Base-by-base conservation (phyloP, 306 rosid genomes). In the Calophaca sinica region DNA sequence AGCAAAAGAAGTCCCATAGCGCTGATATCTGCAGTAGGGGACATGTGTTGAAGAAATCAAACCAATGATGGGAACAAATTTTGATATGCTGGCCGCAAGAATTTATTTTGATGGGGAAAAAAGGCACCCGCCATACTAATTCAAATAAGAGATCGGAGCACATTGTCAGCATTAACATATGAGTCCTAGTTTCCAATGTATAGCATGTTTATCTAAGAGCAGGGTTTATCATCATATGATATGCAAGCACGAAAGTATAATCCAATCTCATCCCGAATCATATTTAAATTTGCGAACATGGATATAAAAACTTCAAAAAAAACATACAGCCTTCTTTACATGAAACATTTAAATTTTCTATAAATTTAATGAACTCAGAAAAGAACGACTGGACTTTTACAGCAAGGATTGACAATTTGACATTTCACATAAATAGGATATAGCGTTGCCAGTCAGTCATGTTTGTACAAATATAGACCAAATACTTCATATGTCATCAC, bases 1-100 rank as follows among this genome's bases (percentile, higher is more conserved):
- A 94, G 86, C 94, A 91, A 89, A 94, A 94, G 84, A 88, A 87
- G 86, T 94, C 98, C 98, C 98, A 94, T 75, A 94, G 79, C 5
- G 93, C 91, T 20, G 96, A 86, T 79, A 87, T 84, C 98, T 94
- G 88, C 72, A 62, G 62, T 74, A 61, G 79, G 29, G 78, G 69
- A 52, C 50, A 77, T 39, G 42, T 57, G 13, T 58, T 54, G 55
- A 78, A 45, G 32, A 66, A 69, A 77, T 79, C 66, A 49, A 63
- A 57, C 13, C 62, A 64, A 55, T 50, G 36, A 72, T 32, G 60
- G 46, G 58, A 68, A 70, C 32, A 42, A 81, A 55, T 48, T 65
- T 62, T 15, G 20, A 54, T 52, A 52, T 11, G 36, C 11, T 26
- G 59, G 67, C 73, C 44, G 61, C 68, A 72, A 14, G 8, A 58